phyloP scores from a whole-genome alignment of 352 stramenopile genomes.

The Hyaloperonospora arabidopsidis region DNA sequence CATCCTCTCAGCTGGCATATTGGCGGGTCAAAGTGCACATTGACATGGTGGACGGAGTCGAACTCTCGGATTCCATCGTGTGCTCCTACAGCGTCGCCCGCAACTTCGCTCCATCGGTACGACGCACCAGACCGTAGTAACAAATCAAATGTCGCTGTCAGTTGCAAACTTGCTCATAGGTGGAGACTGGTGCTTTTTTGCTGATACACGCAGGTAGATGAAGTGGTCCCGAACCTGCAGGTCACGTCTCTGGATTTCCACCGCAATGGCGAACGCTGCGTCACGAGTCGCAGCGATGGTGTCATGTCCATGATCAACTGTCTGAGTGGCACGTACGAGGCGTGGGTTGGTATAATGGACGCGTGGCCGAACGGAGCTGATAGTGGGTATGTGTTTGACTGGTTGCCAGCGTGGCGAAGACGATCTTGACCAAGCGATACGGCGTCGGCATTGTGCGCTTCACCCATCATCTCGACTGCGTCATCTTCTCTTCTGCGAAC shows the following conservation, averaged over 20 bases:
- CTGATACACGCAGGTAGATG: conserved; percentile 36
- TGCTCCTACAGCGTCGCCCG: conserved; percentile 58
- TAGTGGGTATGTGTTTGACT: neutral
- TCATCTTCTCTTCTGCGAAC: conserved; percentile 81
- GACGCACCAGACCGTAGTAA: neutral
- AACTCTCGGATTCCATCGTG: conserved; percentile 52
- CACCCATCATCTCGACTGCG: conserved; percentile 76
- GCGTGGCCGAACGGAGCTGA: neutral
- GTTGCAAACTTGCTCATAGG: neutral
- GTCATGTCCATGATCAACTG: conserved; percentile 80
- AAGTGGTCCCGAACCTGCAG: conserved; percentile 41
- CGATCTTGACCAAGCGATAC: conserved; percentile 80
- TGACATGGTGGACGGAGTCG: conserved; percentile 22
- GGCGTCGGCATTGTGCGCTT: conserved; percentile 71
- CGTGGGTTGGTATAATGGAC: neutral
- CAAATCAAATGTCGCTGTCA: neutral
- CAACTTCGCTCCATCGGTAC: conserved; percentile 58
- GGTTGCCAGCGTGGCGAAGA: conserved; percentile 70
- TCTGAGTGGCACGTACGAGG: conserved; percentile 65
- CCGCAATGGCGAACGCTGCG: conserved; percentile 66
- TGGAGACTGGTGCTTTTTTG: neutral
- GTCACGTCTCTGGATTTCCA: conserved; percentile 74
- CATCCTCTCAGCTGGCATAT: conserved; percentile 2
- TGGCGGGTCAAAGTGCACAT: neutral
- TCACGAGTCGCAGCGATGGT: conserved; percentile 68